Percentiles rank a stretch among this genome's conserved stretches.
Conservation (phyloP, 1,284 basidiomycete species). For the Naganishia albida region DNA sequence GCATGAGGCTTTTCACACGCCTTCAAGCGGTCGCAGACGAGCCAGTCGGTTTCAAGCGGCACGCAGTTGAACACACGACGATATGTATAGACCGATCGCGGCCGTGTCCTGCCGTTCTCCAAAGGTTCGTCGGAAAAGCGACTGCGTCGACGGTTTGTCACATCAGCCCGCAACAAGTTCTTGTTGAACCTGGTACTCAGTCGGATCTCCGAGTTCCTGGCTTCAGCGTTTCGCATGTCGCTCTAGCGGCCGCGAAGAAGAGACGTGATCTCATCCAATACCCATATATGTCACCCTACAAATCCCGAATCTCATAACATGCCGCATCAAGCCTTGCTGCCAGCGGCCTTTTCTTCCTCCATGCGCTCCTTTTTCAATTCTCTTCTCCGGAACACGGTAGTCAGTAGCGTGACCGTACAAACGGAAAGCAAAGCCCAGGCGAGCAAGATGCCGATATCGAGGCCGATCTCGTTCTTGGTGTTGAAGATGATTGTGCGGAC, state of each 20-base stretch:
- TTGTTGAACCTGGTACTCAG: too few species aligned
- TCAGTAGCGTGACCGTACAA: slow-evolving; percentile 55
- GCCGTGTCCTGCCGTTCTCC: too few species aligned
- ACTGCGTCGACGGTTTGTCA: not conserved
- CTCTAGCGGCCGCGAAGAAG: too few species aligned
- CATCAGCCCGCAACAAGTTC: too few species aligned
- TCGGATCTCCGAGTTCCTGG: too few species aligned
- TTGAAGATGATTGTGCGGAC: slow-evolving; percentile 61
- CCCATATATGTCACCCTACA: not conserved
- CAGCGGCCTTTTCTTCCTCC: not conserved
- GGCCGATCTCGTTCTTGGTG: slow-evolving; percentile 62
- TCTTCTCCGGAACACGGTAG: slow-evolving; percentile 53
- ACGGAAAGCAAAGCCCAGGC: slow-evolving; percentile 56
- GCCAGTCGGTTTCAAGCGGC: too few species aligned
- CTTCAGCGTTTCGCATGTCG: too few species aligned
- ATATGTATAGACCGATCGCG: too few species aligned
- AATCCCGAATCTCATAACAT: not conserved
- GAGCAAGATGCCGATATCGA: slow-evolving; percentile 58
- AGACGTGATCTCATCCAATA: not conserved
- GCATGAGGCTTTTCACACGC: too few species aligned
- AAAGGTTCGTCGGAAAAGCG: too few species aligned
- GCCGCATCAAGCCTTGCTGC: slow-evolving; percentile 1
- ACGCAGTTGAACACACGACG: too few species aligned
- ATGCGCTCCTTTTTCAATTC: slow-evolving; percentile 38
- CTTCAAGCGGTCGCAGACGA: too few species aligned